Evolutionary conservation across 192 early-diverging fungal species (phyloP).

Genomic region (Entomortierella lignicola): DNA sequence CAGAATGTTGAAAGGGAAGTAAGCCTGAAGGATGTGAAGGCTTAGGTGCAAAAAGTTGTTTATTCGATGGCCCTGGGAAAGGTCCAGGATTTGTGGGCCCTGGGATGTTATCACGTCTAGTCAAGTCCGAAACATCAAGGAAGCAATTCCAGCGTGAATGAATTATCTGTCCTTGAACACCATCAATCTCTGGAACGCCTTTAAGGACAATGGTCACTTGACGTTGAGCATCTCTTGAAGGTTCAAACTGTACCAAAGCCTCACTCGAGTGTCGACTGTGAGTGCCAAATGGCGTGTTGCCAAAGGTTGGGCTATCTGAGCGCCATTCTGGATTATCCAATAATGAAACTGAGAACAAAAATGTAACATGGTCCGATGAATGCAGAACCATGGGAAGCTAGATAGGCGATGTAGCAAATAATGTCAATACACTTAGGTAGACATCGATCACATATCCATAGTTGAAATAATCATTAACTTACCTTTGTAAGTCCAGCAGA

Average conservation of each 20-base stretch:
- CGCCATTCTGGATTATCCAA: constrained; percentile 60
- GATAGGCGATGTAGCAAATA: neutral
- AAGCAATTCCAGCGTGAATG: constrained; percentile 71
- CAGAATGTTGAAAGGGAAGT: constrained; percentile 12
- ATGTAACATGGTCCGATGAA: constrained; percentile 65
- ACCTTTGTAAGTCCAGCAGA: constrained; percentile 59
- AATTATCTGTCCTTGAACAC: constrained; percentile 56
- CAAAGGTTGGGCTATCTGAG: constrained; percentile 10
- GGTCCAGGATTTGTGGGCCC: neutral
- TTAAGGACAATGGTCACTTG: constrained; percentile 65
- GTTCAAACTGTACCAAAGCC: constrained; percentile 2
- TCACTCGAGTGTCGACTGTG: constrained; percentile 43
- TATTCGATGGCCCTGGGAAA: constrained; percentile 10
- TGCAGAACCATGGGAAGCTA: constrained; percentile 60
- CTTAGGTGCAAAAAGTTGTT: constrained; percentile 38
- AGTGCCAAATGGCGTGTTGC: constrained; percentile 7
- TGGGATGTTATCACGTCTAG: constrained; percentile 30
- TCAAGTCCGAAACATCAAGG: constrained; percentile 63
- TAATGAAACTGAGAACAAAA: constrained; percentile 66
- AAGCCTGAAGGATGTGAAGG: constrained; percentile 35
- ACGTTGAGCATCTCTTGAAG: constrained; percentile 48
- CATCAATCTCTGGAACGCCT: constrained; percentile 62
- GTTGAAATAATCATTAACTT: neutral
- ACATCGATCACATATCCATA: neutral
- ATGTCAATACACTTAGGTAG: constrained; percentile 1